phyloP scores from a whole-genome alignment of 495 filamentous ascomycete genomes.

The Tirmania nivea region DNA sequence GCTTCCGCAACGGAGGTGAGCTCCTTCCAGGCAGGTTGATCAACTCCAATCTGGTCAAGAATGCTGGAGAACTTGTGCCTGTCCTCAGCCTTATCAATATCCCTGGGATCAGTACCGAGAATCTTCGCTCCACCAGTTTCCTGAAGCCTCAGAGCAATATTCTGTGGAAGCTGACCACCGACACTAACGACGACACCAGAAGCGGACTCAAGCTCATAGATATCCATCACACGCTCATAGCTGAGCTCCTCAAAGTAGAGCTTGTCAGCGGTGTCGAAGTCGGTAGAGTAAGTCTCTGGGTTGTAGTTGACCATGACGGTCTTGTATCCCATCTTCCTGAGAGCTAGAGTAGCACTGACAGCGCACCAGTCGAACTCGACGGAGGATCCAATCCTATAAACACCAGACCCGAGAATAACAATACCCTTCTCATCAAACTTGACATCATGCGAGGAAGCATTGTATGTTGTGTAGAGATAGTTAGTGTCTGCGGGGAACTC shows the following conservation, averaged over 20 bases:
- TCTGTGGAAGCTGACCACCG: slow-evolving; percentile 88
- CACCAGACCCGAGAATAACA: slow-evolving; percentile 75
- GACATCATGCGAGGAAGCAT: slow-evolving; percentile 85
- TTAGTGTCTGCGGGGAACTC: slow-evolving; percentile 97
- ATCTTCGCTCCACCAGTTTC: slow-evolving; percentile 64
- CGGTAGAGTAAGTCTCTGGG: slow-evolving; percentile 72
- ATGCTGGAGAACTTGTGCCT: slow-evolving; percentile 97
- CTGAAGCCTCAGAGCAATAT: slow-evolving; percentile 89
- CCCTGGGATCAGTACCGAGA: slow-evolving; percentile 72
- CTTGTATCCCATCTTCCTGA: slow-evolving; percentile 81
- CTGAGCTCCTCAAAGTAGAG: slow-evolving; percentile 94
- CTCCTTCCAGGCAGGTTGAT: slow-evolving; percentile 96
- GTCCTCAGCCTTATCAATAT: slow-evolving; percentile 95
- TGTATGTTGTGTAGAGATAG: slow-evolving; percentile 97
- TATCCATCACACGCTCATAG: slow-evolving; percentile 97
- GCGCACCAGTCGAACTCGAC: slow-evolving; percentile 99
- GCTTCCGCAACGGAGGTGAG: slow-evolving; percentile 79
- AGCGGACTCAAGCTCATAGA: slow-evolving; percentile 79
- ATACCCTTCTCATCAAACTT: slow-evolving; percentile 86
- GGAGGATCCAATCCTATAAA: slow-evolving; percentile 90
- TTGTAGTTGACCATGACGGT: slow-evolving; percentile 98
- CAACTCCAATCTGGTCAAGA: slow-evolving; percentile 78
- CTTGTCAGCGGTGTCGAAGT: slow-evolving; percentile 85
- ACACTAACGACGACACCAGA: slow-evolving; percentile 85
- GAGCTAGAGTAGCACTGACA: slow-evolving; percentile 72